phyloP scores from a whole-genome alignment of 129 eudicot species.

The Silybum marianum region DNA sequence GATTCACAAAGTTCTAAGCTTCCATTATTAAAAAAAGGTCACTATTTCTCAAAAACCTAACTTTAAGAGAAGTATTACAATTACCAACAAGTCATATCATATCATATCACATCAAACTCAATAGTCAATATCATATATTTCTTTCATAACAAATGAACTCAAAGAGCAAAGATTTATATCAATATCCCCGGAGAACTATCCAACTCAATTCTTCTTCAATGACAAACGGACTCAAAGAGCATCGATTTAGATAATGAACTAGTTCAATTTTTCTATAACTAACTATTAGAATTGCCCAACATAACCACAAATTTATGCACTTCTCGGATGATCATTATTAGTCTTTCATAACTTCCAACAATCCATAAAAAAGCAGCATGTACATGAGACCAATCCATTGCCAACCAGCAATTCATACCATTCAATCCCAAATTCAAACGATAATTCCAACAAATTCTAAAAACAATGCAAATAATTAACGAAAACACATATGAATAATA shows the following conservation, averaged over 20 bases:
- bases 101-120: background rate
- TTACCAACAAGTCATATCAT: background rate
- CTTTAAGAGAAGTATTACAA: too few species aligned
- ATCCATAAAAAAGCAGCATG: background rate
- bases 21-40: background rate
- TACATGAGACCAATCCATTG: background rate
- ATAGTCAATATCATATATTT: background rate
- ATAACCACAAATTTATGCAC: background rate
- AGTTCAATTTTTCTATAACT: background rate
- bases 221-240: background rate
- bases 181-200: background rate
- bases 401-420: background rate
- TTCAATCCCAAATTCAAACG: background rate
- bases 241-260: background rate
- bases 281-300: background rate
- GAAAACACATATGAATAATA: background rate
- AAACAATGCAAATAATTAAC: background rate
- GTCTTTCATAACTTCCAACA: background rate
- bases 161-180: background rate
- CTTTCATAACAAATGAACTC: background rate
- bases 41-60: background rate
- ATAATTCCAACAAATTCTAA: background rate
- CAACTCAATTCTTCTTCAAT: background rate
- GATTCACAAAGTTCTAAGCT: background rate
- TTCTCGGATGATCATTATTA: background rate